Conservation (phyloP, 768 basidiomycete species). For the Filobasidium floriforme region DNA sequence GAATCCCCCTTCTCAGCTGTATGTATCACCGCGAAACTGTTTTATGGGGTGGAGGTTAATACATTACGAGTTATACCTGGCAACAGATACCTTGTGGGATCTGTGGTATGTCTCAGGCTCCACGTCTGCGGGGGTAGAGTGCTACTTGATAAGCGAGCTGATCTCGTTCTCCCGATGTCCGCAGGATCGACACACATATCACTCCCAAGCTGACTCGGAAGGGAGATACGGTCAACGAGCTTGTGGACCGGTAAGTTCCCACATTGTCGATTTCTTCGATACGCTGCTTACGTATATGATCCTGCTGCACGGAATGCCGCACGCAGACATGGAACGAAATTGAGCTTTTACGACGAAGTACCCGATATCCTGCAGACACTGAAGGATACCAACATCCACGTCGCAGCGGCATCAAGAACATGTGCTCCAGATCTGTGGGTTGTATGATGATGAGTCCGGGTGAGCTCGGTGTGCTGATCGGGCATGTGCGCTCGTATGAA, state of each 20-base stretch:
- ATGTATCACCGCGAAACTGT: not conserved
- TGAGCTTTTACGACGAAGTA: constrained; percentile 71
- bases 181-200: constrained; percentile 34
- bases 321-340: constrained; percentile 52
- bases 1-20: too few species aligned
- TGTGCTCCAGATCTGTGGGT: constrained; percentile 61
- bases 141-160: constrained; percentile 42
- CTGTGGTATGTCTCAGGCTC: constrained; percentile 65
- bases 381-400: constrained; percentile 48
- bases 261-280: not conserved
- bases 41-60: constrained; percentile 6
- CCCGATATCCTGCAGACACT: constrained; percentile 59
- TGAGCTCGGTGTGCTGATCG: constrained; percentile 12
- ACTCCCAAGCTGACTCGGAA: constrained; percentile 44
- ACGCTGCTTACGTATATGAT: not conserved
- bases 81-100: constrained; percentile 65
- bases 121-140: constrained; percentile 47
- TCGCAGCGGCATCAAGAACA: constrained; percentile 72
- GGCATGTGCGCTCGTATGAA: not conserved
- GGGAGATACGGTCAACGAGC: constrained; percentile 42
- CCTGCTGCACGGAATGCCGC: not conserved
- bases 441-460: not conserved
- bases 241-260: constrained; percentile 38
- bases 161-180: not conserved
- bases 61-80: not conserved